A percentile compares a stretch with the other conserved stretches of the same genome.
Evolutionary conservation across 176 grass and related monocot species (phyloP).

Genomic region (Bonia amplexicaulis): DNA sequence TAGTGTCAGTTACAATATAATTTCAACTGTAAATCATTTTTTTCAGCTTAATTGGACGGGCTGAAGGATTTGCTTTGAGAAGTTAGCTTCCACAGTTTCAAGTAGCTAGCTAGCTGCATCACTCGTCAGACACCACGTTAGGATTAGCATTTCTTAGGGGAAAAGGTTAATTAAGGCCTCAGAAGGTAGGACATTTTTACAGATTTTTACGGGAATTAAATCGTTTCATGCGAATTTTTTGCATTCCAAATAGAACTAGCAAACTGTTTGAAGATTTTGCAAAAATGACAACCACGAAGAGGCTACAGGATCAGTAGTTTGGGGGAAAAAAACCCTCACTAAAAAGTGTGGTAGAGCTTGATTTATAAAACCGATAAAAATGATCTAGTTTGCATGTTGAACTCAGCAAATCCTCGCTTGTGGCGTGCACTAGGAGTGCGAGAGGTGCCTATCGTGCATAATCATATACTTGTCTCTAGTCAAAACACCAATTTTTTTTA

Average conservation of each 20-base stretch:
- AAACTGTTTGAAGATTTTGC: background rate
- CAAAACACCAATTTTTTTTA: no score
- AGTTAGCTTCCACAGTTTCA: background rate
- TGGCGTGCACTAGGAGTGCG: background rate
- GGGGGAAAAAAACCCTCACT: background rate
- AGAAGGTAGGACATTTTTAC: background rate
- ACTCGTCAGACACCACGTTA: background rate
- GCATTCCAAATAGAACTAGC: background rate
- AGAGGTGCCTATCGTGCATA: background rate
- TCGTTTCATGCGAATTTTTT: background rate
- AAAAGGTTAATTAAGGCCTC: no score
- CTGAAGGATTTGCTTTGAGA: no score
- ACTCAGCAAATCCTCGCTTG: background rate
- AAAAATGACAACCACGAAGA: background rate
- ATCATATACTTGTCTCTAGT: no score
- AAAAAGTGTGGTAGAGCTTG: background rate
- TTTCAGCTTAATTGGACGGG: no score
- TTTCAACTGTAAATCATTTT: no score
- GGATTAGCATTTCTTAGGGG: no score
- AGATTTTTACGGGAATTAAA: background rate
- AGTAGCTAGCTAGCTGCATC: no score
- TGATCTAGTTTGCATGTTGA: background rate
- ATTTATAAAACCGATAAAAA: background rate
- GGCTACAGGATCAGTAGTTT: background rate
- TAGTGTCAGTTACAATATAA: no score